Base-by-base conservation (phyloP, 2,329 filamentous ascomycete genomes). In the Botrytis galanthina region DNA sequence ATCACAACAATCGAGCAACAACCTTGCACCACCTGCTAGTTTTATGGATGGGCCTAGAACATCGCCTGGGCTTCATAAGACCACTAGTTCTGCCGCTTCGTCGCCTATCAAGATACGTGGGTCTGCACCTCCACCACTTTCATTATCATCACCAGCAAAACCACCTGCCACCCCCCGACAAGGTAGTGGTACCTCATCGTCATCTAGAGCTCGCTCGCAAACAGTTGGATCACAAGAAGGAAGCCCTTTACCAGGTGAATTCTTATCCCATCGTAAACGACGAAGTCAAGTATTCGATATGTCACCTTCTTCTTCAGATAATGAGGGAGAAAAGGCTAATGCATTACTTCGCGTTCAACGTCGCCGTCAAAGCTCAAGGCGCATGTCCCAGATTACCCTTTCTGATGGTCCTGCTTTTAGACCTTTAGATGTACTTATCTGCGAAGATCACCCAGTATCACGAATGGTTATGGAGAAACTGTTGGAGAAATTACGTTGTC, bases 381-480 rank as follows among this genome's bases (percentile, higher is more conserved):
- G 96, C 68, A 88, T 98, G 80, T 99, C 96, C 0, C 94, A 97
- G 79, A 95, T 98, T 79, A 95, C 91, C 69, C 86, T 97, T 54
- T 88, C 92, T 59, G 94, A 95, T 71, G 92, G 92, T 0, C 96
- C 96, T 4, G 88, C 91, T 51, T 99, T 98, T 83, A 89, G 96
- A 44, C 94, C 96, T 2, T 84, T 99, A 70, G 96, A 99, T 82
- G 92, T 99, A 9, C 86, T 99, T 70, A 97, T 99, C 70, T 98
- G 96, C 81, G 96, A 99, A 83, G 96, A 99, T 79, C 96, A 99
- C 81, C 96, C 96, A 0, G 95, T 99, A 6, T 97, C 96, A 9
- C 90, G 95, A 35, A 91, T 99, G 85, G 95, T 99, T n/a, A 98
- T 99, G 95, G 96, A 99, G 81, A 96, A 97, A 79, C 85, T 99